Base-by-base conservation (phyloP, 192 early-diverging fungal species). In the Coemansia sp. region DNA sequence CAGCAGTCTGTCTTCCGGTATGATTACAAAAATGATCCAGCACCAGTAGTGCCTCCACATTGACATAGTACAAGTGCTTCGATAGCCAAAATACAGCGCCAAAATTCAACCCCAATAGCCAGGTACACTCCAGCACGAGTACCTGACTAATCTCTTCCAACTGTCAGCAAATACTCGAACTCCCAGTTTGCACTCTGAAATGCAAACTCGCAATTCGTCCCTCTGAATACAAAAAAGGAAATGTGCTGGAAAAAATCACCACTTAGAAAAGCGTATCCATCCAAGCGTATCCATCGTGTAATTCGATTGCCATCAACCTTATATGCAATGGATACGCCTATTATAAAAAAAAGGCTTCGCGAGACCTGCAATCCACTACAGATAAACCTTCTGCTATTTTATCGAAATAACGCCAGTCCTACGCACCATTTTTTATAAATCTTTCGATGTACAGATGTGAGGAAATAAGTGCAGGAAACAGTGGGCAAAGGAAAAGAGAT, bases 341-440 rank as follows among this genome's bases (percentile, higher is more conserved):
- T 34, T 34, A 56, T 44, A 44, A 44, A 16, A 44, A n/a, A n/a
- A 30, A 44, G 10, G 5, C 38, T 16, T 44, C 3, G n/a, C n/a
- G 14, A 10, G 38, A 2, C 5, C 38, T 44, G 38, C 12, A 44
- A 44, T 44, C 38, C 38, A 44, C 14, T 16, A 14, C 14, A 44
- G 14, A 44, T 44, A 44, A 16, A 44, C 9, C 38, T 44, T 3
- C 12, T 44, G 38, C 14, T 44, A 1, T 16, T 4, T 44, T 44
- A 14, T 3, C 1, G 16, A 16, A 44, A 44, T 44, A 44, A 44
- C 38, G 38, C 38, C 38, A 44, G 38, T 44, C 38, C 38, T 65
- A 65, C 64, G 64, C 64, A 65, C 64, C 64, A 65, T 65, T 65
- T 62, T 62, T 65, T 60, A n/a, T n/a, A 12, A 60, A 41, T 60